Conservation (phyloP, 2,329 filamentous ascomycete species). For the Myriosclerotinia scirpicola region DNA sequence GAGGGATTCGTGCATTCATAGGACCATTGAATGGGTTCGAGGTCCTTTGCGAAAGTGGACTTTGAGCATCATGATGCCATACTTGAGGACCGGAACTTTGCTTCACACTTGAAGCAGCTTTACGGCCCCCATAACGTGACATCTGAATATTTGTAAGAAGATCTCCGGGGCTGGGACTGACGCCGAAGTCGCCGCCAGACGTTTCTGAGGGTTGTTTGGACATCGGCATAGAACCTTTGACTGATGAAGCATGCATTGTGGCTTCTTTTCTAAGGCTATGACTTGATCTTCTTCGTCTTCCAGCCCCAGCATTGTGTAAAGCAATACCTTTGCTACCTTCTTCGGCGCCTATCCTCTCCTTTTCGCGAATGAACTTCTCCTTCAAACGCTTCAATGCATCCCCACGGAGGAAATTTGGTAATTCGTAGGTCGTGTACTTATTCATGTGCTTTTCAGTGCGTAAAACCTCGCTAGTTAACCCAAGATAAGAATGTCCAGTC, state of each 20-base stretch:
- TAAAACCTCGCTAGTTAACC: slow-evolving; percentile 85
- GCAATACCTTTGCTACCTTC: slow-evolving; percentile 92
- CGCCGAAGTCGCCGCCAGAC: slow-evolving; percentile 35
- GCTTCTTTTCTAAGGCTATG: slow-evolving; percentile 78
- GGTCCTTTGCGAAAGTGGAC: slow-evolving; percentile 46
- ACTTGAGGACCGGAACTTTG: slow-evolving; percentile 34
- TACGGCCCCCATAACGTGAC: slow-evolving; percentile 58
- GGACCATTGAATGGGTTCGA: slow-evolving; percentile 59
- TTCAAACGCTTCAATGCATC: slow-evolving; percentile 81
- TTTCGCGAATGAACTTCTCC: slow-evolving; percentile 85
- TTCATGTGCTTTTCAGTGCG: slow-evolving; percentile 93
- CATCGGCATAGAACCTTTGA: slow-evolving; percentile 29
- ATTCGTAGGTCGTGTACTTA: slow-evolving; percentile 84
- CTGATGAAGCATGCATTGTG: slow-evolving; percentile 59
- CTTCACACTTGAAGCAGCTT: slow-evolving; percentile 30
- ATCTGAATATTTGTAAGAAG: slow-evolving; percentile 75
- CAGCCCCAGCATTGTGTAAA: slow-evolving; percentile 74
- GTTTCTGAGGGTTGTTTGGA: slow-evolving; percentile 39
- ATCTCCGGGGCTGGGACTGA: slow-evolving; percentile 69
- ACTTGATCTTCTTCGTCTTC: slow-evolving; percentile 69
- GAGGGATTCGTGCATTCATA: slow-evolving; percentile 47
- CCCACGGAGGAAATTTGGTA: slow-evolving; percentile 87
- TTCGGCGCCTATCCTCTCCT: slow-evolving; percentile 76
- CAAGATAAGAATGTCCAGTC: slow-evolving; percentile 92
- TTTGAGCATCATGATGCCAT: slow-evolving; percentile 39